A percentile compares a stretch with the other conserved stretches of the same genome.
Conservation (phyloP, 495 filamentous ascomycete genomes). For the Hypoxylon trugodes region DNA sequence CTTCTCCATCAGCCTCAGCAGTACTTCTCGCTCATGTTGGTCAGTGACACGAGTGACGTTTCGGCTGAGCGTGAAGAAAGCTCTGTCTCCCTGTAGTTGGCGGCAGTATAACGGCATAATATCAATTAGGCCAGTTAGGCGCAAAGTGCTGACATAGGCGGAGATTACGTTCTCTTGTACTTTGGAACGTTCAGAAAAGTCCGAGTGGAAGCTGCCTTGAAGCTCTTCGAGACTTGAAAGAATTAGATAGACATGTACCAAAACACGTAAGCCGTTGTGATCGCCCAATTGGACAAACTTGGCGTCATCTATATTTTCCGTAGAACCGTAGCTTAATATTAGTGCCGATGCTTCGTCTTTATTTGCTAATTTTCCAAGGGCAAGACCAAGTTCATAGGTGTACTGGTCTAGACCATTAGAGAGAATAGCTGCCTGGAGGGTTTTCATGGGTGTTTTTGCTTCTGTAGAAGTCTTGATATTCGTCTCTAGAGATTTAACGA, state of each 20-base stretch:
- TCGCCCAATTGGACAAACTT: conserved; percentile 62
- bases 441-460: conserved; percentile 65
- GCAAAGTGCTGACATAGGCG: conserved; percentile 81
- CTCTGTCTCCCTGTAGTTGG: conserved; percentile 64
- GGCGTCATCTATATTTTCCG: conserved; percentile 42
- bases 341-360: conserved; percentile 56
- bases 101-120: conserved; percentile 88
- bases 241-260: conserved; percentile 66
- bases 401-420: conserved; percentile 64
- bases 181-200: conserved; percentile 43
- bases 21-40: conserved; percentile 54
- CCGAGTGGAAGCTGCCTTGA: conserved; percentile 49
- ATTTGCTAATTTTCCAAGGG: conserved; percentile 63
- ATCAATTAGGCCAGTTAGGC: conserved; percentile 71
- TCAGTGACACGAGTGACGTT: conserved; percentile 64
- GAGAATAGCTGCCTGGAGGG: conserved; percentile 72
- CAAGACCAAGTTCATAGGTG: conserved; percentile 65
- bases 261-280: conserved; percentile 65
- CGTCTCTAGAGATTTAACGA: conserved; percentile 60
- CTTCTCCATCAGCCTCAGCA: conserved; percentile 70
- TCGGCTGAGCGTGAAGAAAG: conserved; percentile 61
- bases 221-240: conserved; percentile 60
- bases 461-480: conserved; percentile 57
- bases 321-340: conserved; percentile 48
- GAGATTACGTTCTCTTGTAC: conserved; percentile 73